Conservation (phyloP, 2,329 filamentous ascomycete species). For the Malbranchea cinnamomea region DNA sequence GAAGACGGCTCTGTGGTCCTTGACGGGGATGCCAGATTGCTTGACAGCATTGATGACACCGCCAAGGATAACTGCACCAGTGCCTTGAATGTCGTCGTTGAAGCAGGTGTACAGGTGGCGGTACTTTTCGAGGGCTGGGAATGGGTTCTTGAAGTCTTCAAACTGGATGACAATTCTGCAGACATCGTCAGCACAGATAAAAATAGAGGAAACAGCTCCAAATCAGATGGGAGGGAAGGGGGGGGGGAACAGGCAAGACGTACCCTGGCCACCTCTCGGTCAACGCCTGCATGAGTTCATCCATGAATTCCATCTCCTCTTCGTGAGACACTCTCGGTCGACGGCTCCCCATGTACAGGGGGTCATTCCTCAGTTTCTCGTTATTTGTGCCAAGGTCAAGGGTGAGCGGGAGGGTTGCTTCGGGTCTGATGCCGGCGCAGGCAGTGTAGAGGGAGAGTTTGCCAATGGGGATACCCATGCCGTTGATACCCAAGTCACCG, state of each 20-base stretch:
- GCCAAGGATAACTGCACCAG: constrained; percentile 82
- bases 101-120: constrained; percentile 84
- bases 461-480: constrained; percentile 94
- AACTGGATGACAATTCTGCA: constrained; percentile 74
- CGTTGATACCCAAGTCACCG: constrained; percentile 89
- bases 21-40: constrained; percentile 66
- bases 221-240: constrained; percentile 2
- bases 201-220: constrained; percentile 29
- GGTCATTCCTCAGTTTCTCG: constrained; percentile 53
- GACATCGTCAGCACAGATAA: neutral
- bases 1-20: constrained; percentile 90
- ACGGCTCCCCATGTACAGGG: constrained; percentile 83
- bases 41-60: constrained; percentile 67
- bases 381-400: constrained; percentile 51
- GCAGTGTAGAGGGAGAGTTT: constrained; percentile 92
- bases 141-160: constrained; percentile 96
- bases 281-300: constrained; percentile 90
- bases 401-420: constrained; percentile 46
- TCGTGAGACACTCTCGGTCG: constrained; percentile 62
- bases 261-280: constrained; percentile 59
- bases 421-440: constrained; percentile 84
- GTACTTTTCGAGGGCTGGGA: constrained; percentile 84
- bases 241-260: constrained; percentile 18
- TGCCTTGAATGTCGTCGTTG: constrained; percentile 97
- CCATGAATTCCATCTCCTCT: constrained; percentile 81